Evolutionary conservation across 192 early-diverging fungal species (phyloP), one percentile per base, ranked within the genome.

Genomic region (Entophlyctis helioformis): DNA sequence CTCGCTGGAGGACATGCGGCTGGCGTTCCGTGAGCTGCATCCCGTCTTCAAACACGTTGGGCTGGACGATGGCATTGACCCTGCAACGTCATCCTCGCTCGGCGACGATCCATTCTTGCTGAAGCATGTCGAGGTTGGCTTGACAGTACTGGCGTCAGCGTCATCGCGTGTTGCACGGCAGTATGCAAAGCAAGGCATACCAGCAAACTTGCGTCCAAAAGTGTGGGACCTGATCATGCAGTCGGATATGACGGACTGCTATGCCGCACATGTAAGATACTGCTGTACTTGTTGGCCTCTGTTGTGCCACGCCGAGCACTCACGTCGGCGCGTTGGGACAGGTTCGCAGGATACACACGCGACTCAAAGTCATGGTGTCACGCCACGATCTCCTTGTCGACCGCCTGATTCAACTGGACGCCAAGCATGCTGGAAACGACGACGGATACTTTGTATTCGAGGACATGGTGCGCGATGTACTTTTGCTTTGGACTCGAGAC

Each of bases 401-500:
- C 47, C 45, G 52, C 25, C 33, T 76, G 21, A 21, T 77, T 21
- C 56, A 56, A 7, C 22, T 22, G 0, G 74, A 77, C 53, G 57
- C 47, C n/a, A 53, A 59, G 29, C 63, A 59, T 16, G 66, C 56
- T 42, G 63, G 57, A 32, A 73, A 69, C 31, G 74, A 77, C 43
- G 74, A 77, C 49, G 44, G 52, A 0, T 76, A 57, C 42, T 77
- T 77, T 60, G 67, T 77, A 1, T 77, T 77, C 62, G 74, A 77
- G 44, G 74, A 77, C 26, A 39, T 70, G 26, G 25, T 77, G 21
- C 27, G 47, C 2, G 54, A 67, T 11, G 42, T 77, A 13, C 37
- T 77, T 39, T 39, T 68, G 26, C 51, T 60, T 31, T 77, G 71
- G 71, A 26, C 54, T n/a, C 39, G 74, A 8, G 74, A 77, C 44